Percentiles rank a stretch among this genome's conserved stretches.
Conservation (phyloP, 2,329 filamentous ascomycete species). For the Fulvia fulva region DNA sequence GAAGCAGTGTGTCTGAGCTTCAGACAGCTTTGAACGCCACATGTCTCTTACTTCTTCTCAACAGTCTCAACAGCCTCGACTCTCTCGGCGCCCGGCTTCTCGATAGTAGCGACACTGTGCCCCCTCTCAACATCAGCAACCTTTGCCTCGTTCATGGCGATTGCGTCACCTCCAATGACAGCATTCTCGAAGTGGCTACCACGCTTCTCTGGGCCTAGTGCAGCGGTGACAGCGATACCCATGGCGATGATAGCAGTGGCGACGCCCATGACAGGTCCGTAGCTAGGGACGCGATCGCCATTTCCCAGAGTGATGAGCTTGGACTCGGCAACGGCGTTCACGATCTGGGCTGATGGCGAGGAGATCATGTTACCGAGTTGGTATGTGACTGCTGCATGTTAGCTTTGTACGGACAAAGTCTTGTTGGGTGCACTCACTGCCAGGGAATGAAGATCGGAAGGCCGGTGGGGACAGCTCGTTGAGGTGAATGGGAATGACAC, state of each 20-base stretch:
- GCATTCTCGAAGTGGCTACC: slow-evolving; percentile 66
- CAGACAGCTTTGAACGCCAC: too few relatives aligned
- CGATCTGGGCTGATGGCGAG: slow-evolving; percentile 69
- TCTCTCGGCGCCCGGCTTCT: slow-evolving; percentile 5
- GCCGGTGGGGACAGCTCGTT: slow-evolving; percentile 69
- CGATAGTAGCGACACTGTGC: slow-evolving; percentile 4
- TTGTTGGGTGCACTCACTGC: slow-evolving; percentile 32
- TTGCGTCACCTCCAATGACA: slow-evolving; percentile 23
- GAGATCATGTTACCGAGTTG: slow-evolving; percentile 74
- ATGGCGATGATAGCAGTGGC: slow-evolving; percentile 71
- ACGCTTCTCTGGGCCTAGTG: slow-evolving; percentile 69
- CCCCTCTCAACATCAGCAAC: slow-evolving; percentile 15
- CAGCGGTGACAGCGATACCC: slow-evolving; percentile 64
- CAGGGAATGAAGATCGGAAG: slow-evolving; percentile 67
- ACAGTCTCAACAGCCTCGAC: slow-evolving; percentile 11
- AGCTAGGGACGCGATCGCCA: slow-evolving; percentile 61
- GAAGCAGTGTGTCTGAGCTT: too few relatives aligned
- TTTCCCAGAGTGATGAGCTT: slow-evolving; percentile 48
- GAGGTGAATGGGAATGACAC: slow-evolving; percentile 67
- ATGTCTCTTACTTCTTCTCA: not conserved
- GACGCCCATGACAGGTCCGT: slow-evolving; percentile 71
- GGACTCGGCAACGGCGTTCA: slow-evolving; percentile 68
- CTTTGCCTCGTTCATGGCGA: slow-evolving; percentile 12
- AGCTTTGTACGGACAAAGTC: not conserved
- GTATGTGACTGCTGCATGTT: slow-evolving; percentile 51